Conservation (phyloP, 805 yeast genomes). For the Hanseniaspora lachancei region DNA sequence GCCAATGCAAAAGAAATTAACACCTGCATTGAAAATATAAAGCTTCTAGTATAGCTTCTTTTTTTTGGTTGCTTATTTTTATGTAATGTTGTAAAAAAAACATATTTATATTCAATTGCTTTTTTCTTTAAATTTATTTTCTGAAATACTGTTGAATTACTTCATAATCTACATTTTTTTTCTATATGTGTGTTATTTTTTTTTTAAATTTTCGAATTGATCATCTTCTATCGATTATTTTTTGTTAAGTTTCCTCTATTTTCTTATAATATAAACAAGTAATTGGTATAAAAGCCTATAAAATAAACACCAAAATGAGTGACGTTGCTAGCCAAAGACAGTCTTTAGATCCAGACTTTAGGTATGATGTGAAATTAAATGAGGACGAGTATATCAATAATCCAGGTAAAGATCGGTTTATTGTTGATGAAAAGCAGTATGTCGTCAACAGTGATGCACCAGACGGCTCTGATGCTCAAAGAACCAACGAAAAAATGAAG, state of each 20-base stretch:
- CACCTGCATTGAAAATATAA: neutral
- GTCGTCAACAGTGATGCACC: neutral
- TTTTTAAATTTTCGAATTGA: too few species aligned
- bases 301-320: neutral
- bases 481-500: conserved; percentile 3
- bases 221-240: too few species aligned
- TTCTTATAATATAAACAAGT: too few species aligned
- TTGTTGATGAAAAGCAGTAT: neutral
- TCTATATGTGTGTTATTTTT: too few species aligned
- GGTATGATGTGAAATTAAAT: conserved; percentile 2
- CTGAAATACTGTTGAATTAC: too few species aligned
- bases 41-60: neutral
- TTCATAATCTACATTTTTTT: too few species aligned
- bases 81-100: neutral
- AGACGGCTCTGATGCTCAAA: neutral
- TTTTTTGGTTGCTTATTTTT: neutral
- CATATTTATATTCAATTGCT: too few species aligned
- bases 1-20: neutral
- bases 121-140: too few species aligned
- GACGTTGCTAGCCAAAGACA: conserved; percentile 5
- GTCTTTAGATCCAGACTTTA: conserved; percentile 1
- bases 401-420: conserved; percentile 6
- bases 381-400: conserved; percentile 5
- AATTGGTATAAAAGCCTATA: neutral
- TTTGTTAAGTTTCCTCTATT: too few species aligned